Evolutionary conservation across 1,139 yeast genomes (phyloP), one percentile per base, ranked within the genome.

Genomic region (Yamadazyma dushanensis): DNA sequence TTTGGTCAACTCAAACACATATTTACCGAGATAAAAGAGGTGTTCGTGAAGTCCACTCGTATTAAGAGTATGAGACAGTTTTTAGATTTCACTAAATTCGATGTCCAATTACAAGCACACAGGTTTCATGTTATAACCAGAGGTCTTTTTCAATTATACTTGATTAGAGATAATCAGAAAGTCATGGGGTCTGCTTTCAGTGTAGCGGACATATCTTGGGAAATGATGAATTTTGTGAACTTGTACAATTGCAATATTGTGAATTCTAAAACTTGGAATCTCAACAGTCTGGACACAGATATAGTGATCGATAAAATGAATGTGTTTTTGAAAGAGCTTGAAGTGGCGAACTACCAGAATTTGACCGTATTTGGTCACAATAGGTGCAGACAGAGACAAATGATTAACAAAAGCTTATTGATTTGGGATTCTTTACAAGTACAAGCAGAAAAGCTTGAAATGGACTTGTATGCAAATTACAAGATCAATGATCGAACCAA

Each of bases 351-450:
- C 16, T 76, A 76, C 51, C 88, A 83, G 40, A 64, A 73, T 49
- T 54, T 85, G 26, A 74, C 78, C 9, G 66, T 73, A 2, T 63
- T 70, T 43, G 82, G 87, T 13, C 85, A 82, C 56, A 90, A 90
- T 52, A 79, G 87, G 17, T 80, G 95, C 36, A 73, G 96, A 36
- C 92, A 87, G 53, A 76, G 96, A 45, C 96, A 88, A 53, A 49
- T 69, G 69, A 78, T 49, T 60, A 83, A 56, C 57, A 80, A 50
- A 67, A 82, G 56, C 61, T 73, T 54, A 50, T 78, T 46, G 49
- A 54, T 78, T 3, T 87, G 94, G 84, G 97, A 92, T 56, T 73
- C 88, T 3, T 63, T 88, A 22, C 97, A 90, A 54, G 95, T 83
- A 4, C 66, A 69, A 28, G 61, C 78, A 45, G 88, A 83, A 49